Evolutionary conservation across 805 yeast genomes (phyloP), one percentile per base, ranked within the genome.

Genomic region (Schwanniomyces pseudopolymorphus): DNA sequence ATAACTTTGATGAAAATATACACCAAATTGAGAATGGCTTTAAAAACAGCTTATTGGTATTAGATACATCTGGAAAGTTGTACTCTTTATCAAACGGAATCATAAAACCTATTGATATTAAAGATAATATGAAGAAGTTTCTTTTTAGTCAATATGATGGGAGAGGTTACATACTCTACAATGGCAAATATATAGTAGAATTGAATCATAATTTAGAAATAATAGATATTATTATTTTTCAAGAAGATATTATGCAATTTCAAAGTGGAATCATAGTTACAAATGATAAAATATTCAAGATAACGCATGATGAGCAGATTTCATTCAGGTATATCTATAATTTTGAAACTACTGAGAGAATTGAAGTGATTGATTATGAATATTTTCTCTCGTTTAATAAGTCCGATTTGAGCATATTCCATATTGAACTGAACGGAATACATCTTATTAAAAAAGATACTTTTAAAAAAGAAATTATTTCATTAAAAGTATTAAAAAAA

Each of bases 171-270:
- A 43, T 55, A 2, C 27, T 57, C 14, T 40, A 47, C 7, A 40
- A 49, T 19, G 46, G 43, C 11, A 28, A 35, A 10, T 17, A 25
- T 1, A 19, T 56, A 24, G 14, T 50, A 11, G 42, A 47, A 17
- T 13, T 57, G 5, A 46, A 50, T 35, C 37, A 48, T 5, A 11
- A 37, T 7, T 37, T 38, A 7, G 45, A 48, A 11, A 26, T 47
- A 5, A 19, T 38, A 25, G 14, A 38, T 11, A 13, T 16, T 10
- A 13, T 22, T 2, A 13, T 10, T 10, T 33, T 46, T 6, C 9
- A 75, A n/a, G 42, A 41, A 6, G 40, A 42, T 11, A 33, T 44
- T 14, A 37, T 54, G 21, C 44, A 47, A 13, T 48, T 54, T 25
- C 46, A 50, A 35, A 40, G 40, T 2, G 49, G 52, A 2, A 39